Evolutionary conservation across 176 grass and related monocot genomes (phyloP).

Genomic region (Avena eriantha): DNA sequence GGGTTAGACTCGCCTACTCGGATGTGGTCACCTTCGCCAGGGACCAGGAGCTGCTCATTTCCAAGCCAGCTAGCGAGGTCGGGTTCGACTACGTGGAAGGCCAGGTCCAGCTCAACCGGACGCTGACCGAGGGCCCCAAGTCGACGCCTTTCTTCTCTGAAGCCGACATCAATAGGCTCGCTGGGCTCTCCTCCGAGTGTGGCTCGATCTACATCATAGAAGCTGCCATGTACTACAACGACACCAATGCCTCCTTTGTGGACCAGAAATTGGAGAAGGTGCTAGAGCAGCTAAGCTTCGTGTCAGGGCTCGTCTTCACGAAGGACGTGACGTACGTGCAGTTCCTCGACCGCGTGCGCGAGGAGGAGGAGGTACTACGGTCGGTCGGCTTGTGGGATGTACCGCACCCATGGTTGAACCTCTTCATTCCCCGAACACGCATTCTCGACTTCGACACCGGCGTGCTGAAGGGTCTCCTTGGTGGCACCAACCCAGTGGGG

Average conservation of each 20-base stretch:
- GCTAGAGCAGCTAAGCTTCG: conserved; percentile 40
- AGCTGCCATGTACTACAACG: conserved; percentile 55
- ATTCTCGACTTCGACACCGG: conserved; percentile 25
- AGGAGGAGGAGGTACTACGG: conserved; percentile 47
- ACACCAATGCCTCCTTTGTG: neutral
- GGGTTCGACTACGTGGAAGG: conserved; percentile 74
- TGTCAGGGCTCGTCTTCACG: conserved; percentile 50
- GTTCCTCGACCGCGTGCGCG: conserved; percentile 61
- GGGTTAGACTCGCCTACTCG: conserved; percentile 65
- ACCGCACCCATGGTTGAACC: conserved; percentile 75
- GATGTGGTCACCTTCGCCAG: conserved; percentile 44
- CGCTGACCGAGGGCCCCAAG: conserved; percentile 18
- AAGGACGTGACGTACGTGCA: neutral
- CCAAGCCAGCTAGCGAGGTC: neutral
- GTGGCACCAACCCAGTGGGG: conserved; percentile 21
- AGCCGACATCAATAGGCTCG: conserved; percentile 40
- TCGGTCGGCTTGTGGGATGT: conserved; percentile 52
- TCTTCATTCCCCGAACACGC: conserved; percentile 61
- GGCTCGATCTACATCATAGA: conserved; percentile 60
- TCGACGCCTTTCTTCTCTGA: conserved; percentile 62
- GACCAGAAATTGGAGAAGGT: conserved; percentile 45
- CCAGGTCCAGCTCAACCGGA: conserved; percentile 48
- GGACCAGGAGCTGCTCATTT: conserved; percentile 63
- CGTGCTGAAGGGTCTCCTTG: conserved; percentile 54
- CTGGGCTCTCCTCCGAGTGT: conserved; percentile 4